A percentile compares a stretch with the other conserved stretches of the same genome.
Evolutionary conservation across 768 basidiomycete species (phyloP).

Genomic region (Amanita pallidorosea): DNA sequence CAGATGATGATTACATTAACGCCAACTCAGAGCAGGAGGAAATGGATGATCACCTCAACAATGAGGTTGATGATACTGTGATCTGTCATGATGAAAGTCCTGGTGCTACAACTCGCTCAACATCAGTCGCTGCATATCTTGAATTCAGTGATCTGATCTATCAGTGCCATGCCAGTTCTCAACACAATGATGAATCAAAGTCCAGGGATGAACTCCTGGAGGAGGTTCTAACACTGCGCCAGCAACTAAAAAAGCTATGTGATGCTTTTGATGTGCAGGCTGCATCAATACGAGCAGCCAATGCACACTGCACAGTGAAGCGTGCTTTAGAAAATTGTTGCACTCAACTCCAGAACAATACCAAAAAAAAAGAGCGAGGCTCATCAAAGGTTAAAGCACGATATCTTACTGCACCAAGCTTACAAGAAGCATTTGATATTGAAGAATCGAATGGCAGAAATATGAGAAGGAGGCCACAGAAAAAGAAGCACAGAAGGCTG

Average conservation of each 20-base stretch:
- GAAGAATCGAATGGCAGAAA: slow-evolving; percentile 1
- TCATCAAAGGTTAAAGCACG: neutral
- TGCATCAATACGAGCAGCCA: neutral
- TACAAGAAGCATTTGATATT: slow-evolving; percentile 3
- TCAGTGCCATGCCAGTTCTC: neutral
- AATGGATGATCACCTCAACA: no score
- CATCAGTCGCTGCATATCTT: neutral
- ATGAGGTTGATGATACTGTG: no score
- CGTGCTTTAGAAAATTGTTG: neutral
- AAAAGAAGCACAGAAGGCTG: slow-evolving; percentile 7
- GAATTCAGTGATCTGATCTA: neutral
- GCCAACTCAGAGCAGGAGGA: no score
- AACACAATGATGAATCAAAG: neutral
- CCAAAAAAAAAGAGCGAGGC: neutral
- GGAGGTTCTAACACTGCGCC: no score
- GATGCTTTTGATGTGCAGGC: neutral
- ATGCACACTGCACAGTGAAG: neutral
- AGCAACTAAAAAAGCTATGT: neutral
- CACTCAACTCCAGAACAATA: neutral
- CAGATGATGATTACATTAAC: neutral
- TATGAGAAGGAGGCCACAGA: slow-evolving; percentile 1
- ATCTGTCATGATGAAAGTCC: neutral
- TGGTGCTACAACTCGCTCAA: neutral
- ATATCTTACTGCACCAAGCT: slow-evolving; percentile 3
- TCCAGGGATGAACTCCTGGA: no score